Evolutionary conservation across 345 rosid species (phyloP).

Genomic region (Excoecaria cochinchinensis): DNA sequence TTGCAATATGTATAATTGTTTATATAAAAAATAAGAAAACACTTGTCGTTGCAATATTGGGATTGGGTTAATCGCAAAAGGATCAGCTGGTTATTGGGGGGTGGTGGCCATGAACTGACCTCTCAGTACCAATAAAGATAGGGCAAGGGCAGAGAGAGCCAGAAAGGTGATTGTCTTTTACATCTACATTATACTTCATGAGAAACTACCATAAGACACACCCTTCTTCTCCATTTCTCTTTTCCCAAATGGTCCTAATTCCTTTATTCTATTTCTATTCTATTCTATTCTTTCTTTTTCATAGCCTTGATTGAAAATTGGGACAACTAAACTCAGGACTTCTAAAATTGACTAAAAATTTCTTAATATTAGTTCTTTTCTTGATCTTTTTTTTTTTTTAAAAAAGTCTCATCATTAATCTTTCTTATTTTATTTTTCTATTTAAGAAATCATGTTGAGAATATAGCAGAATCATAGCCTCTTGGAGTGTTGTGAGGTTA

Average conservation of each 20-base stretch:
- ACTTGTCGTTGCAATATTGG: slow-evolving; percentile 30
- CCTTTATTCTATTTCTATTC: too few species aligned
- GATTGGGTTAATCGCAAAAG: slow-evolving; percentile 24
- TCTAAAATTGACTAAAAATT: too few species aligned
- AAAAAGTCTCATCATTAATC: background rate
- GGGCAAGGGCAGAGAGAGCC: background rate
- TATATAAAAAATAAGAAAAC: too few species aligned
- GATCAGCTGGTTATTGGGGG: slow-evolving; percentile 28
- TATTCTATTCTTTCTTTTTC: too few species aligned
- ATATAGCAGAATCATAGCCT: background rate
- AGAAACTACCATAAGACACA: background rate
- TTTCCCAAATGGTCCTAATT: too few species aligned
- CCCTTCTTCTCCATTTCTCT: too few species aligned
- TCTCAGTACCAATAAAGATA: slow-evolving; percentile 22
- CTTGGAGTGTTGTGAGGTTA: background rate
- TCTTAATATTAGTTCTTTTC: too few species aligned
- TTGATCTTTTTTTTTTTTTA: too few species aligned
- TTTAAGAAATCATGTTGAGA: background rate
- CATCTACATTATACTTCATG: background rate
- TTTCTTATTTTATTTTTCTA: background rate
- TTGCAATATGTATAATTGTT: slow-evolving; percentile 4
- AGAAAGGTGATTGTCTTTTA: slow-evolving; percentile 1
- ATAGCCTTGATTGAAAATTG: too few species aligned
- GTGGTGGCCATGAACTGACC: slow-evolving; percentile 35
- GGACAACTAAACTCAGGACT: too few species aligned